phyloP scores from a whole-genome alignment of 2,329 filamentous ascomycete species.

The Corinectria fuckeliana region DNA sequence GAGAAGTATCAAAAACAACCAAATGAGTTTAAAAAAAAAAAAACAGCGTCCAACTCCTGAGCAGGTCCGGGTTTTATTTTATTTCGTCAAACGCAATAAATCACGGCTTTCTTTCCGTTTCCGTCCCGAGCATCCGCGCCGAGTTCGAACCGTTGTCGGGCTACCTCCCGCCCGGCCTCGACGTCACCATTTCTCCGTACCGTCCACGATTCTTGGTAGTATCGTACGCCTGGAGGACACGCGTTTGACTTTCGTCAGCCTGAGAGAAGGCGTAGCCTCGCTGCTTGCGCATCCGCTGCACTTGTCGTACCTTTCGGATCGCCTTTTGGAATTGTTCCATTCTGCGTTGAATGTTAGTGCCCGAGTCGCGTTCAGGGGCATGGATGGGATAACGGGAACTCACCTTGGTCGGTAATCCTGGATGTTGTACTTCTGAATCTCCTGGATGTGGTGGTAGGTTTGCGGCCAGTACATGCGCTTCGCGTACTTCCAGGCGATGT shows the following conservation, averaged over 20 bases:
- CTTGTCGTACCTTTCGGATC: slow-evolving; percentile 96
- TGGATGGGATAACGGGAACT: slow-evolving; percentile 41
- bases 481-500: slow-evolving; percentile 96
- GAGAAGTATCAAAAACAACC: slow-evolving; percentile 1
- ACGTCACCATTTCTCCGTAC: slow-evolving; percentile 89
- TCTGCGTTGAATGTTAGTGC: slow-evolving; percentile 52
- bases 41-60: slow-evolving; percentile 37
- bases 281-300: slow-evolving; percentile 99
- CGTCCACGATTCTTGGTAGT: slow-evolving; percentile 89
- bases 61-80: slow-evolving; percentile 29
- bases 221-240: slow-evolving; percentile 96
- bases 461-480: slow-evolving; percentile 98
- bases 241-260: slow-evolving; percentile 93
- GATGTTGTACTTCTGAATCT: slow-evolving; percentile 99
- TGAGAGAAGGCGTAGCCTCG: slow-evolving; percentile 98
- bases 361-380: not conserved
- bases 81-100: slow-evolving; percentile 33
- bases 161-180: slow-evolving; percentile 42
- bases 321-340: slow-evolving; percentile 99
- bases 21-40: slow-evolving; percentile 27
- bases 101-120: slow-evolving; percentile 14
- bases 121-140: slow-evolving; percentile 26
- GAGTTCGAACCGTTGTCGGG: slow-evolving; percentile 8
- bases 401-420: slow-evolving; percentile 97
- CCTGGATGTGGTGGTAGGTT: slow-evolving; percentile 97